Conservation (phyloP, 2,329 filamentous ascomycete species). For the Cryphonectria radicalis region DNA sequence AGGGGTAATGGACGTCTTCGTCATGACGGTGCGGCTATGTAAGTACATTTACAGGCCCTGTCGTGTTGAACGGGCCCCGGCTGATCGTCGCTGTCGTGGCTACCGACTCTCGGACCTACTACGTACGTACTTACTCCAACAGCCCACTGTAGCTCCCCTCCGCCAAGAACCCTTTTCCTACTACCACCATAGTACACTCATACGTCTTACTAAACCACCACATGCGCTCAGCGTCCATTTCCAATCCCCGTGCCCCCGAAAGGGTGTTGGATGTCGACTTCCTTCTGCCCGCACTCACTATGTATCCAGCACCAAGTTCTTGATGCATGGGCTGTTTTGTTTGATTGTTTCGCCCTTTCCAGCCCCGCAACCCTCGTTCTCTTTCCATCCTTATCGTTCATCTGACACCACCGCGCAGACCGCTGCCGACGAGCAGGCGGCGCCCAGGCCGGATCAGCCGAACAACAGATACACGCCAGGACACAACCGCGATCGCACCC, state of each 20-base stretch:
- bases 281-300: constrained; percentile 15
- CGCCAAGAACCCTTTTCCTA: neutral
- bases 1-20: neutral
- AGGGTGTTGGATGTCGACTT: constrained; percentile 16
- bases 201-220: neutral
- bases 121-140: neutral
- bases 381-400: neutral
- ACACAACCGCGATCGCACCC: neutral
- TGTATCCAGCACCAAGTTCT: constrained; percentile 18
- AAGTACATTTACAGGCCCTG: neutral
- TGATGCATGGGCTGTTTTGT: neutral
- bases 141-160: constrained; percentile 8
- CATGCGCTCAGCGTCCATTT: constrained; percentile 18
- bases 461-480: neutral
- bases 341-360: neutral
- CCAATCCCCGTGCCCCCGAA: neutral
- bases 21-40: neutral
- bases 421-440: constrained; percentile 1
- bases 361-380: neutral
- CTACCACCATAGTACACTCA: neutral
- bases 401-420: constrained; percentile 11
- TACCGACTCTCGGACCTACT: neutral
- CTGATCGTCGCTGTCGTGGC: neutral
- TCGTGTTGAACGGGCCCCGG: neutral
- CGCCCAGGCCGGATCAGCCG: constrained; percentile 1